phyloP scores from a whole-genome alignment of 2,329 filamentous ascomycete genomes.

The Biscogniauxia mediterranea region DNA sequence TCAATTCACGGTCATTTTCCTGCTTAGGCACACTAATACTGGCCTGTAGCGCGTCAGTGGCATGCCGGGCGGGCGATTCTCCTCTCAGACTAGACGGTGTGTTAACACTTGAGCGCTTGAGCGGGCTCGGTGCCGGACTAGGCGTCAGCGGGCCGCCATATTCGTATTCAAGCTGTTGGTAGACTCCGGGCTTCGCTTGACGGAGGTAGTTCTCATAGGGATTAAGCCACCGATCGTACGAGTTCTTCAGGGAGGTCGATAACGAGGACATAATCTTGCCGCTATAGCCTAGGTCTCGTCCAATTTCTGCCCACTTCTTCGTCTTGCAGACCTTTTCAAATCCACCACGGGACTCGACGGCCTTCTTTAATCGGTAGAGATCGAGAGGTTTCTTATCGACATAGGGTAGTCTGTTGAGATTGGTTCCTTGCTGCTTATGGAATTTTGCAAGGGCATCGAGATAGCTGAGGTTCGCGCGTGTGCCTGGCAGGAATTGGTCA shows the following conservation, averaged over 20 bases:
- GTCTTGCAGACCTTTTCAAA: slow-evolving; percentile 96
- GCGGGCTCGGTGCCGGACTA: slow-evolving; percentile 64
- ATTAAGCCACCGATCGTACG: slow-evolving; percentile 93
- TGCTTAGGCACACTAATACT: slow-evolving; percentile 45
- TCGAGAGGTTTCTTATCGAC: slow-evolving; percentile 97
- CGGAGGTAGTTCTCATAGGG: slow-evolving; percentile 95
- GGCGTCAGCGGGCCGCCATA: slow-evolving; percentile 91
- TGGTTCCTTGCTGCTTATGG: slow-evolving; percentile 94
- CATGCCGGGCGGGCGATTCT: slow-evolving; percentile 65
- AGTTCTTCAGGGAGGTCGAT: slow-evolving; percentile 97
- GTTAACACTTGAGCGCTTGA: slow-evolving; percentile 63
- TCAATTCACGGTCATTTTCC: slow-evolving; percentile 47
- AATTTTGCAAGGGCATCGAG: slow-evolving; percentile 93
- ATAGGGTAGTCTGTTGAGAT: slow-evolving; percentile 89
- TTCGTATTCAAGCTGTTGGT: slow-evolving; percentile 89
- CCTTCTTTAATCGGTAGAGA: slow-evolving; percentile 93
- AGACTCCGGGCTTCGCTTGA: slow-evolving; percentile 90
- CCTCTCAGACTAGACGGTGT: slow-evolving; percentile 57
- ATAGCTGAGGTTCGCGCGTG: slow-evolving; percentile 92
- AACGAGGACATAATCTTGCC: slow-evolving; percentile 99
- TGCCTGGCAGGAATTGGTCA: slow-evolving; percentile 54
- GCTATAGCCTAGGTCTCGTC: slow-evolving; percentile 92
- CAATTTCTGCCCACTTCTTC: slow-evolving; percentile 99
- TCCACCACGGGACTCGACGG: slow-evolving; percentile 88
- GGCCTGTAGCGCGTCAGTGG: slow-evolving; percentile 52